phyloP scores from a whole-genome alignment of 495 filamentous ascomycete species.

The Neurospora tetraspora region DNA sequence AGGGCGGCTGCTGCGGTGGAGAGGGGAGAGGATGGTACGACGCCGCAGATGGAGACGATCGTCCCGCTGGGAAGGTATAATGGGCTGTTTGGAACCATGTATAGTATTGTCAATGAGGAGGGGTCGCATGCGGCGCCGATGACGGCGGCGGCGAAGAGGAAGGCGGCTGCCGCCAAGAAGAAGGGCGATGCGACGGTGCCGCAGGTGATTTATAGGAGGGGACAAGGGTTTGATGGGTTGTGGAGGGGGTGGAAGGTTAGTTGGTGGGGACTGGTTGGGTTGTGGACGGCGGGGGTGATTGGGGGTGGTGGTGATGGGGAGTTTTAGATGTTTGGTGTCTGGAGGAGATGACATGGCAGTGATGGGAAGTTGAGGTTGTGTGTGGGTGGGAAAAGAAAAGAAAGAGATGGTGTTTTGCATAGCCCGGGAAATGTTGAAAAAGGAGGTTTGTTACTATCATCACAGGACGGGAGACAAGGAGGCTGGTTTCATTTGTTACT shows the following conservation, averaged over 20 bases:
- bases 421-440: neutral
- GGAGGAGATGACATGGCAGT: neutral
- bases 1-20: slow-evolving; percentile 4
- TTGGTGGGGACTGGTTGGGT: slow-evolving; percentile 87
- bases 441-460: neutral
- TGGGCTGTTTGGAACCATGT: slow-evolving; percentile 81
- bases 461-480: neutral
- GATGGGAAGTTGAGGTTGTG: neutral
- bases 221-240: slow-evolving; percentile 75
- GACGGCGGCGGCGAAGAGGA: slow-evolving; percentile 13
- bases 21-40: neutral
- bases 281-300: slow-evolving; percentile 50
- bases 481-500: neutral
- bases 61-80: slow-evolving; percentile 65
- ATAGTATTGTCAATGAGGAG: slow-evolving; percentile 75
- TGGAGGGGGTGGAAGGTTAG: slow-evolving; percentile 93
- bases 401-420: neutral
- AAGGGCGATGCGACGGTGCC: slow-evolving; percentile 8
- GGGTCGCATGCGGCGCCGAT: slow-evolving; percentile 39
- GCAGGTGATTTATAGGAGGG: slow-evolving; percentile 47
- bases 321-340: slow-evolving; percentile 18
- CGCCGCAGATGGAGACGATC: slow-evolving; percentile 49
- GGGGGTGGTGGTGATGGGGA: slow-evolving; percentile 39
- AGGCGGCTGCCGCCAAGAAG: neutral
- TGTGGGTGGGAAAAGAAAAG: neutral